Percentiles rank a stretch among this genome's conserved stretches.
phyloP scores from a whole-genome alignment of 164 flowering plant genomes.

The Sedum album region DNA sequence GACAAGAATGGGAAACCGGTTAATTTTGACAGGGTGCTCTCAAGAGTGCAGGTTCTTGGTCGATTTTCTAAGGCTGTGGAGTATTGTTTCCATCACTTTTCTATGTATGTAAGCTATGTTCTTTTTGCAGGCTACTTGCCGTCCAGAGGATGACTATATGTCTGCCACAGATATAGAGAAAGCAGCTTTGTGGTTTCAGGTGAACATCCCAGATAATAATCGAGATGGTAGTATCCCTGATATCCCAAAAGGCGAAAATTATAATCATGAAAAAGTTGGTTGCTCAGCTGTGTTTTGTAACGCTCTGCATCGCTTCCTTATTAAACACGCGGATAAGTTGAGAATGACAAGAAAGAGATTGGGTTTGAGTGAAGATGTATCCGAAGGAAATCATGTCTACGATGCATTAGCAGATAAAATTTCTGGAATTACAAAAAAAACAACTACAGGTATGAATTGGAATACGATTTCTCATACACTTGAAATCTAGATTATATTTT shows the following conservation, averaged over 20 bases:
- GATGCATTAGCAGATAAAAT: constrained; percentile 41
- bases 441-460: constrained; percentile 60
- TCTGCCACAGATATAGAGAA: constrained; percentile 35
- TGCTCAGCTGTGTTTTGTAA: constrained; percentile 45
- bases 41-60: constrained; percentile 58
- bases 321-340: too few relatives aligned
- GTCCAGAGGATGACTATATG: constrained; percentile 31
- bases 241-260: not conserved
- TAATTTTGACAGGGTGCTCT: constrained; percentile 61
- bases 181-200: constrained; percentile 25
- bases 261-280: constrained; percentile 23
- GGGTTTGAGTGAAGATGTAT: constrained; percentile 22
- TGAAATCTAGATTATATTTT: too few relatives aligned
- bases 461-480: not conserved
- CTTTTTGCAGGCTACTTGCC: constrained; percentile 75
- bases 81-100: not conserved
- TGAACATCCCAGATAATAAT: not conserved
- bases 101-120: not conserved
- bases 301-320: constrained; percentile 23
- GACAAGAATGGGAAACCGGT: constrained; percentile 63
- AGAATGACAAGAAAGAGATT: constrained; percentile 20
- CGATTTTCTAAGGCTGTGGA: not conserved
- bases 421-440: constrained; percentile 47
- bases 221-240: not conserved
- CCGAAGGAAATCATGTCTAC: constrained; percentile 12